phyloP scores from a whole-genome alignment of 148 eudicot species.

The Spergularia bocconei region DNA sequence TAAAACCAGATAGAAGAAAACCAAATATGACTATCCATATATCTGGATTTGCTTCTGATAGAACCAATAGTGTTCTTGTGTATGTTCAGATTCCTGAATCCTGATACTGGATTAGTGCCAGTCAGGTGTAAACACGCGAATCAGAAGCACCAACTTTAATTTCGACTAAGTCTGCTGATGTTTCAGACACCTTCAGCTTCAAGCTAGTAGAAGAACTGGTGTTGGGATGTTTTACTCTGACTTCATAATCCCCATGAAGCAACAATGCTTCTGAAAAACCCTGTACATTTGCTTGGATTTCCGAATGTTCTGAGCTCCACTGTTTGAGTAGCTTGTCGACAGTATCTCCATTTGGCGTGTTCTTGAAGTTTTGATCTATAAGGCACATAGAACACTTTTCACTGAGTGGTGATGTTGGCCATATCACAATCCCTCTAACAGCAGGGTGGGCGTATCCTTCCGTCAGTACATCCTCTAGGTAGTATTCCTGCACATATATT shows the following conservation, averaged over 20 bases:
- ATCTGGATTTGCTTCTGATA: no score
- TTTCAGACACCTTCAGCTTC: conserved; percentile 35
- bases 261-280: conserved; percentile 36
- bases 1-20: no score
- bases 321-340: conserved; percentile 50
- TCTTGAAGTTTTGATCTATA: conserved; percentile 43
- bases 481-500: conserved; percentile 34
- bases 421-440: conserved; percentile 58
- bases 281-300: conserved; percentile 23
- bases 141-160: conserved; percentile 22
- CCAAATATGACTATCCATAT: no score
- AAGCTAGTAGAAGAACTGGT: conserved; percentile 20
- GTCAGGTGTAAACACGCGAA: conserved; percentile 13
- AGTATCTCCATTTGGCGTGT: conserved; percentile 54
- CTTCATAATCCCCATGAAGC: conserved; percentile 47
- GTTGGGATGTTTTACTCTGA: conserved; percentile 31
- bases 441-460: conserved; percentile 54
- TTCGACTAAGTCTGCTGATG: conserved; percentile 4
- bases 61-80: background rate
- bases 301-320: conserved; percentile 31
- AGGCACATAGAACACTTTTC: conserved; percentile 56
- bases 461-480: conserved; percentile 46
- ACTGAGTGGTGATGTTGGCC: conserved; percentile 44
- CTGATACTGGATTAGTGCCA: background rate
- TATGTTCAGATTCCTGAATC: background rate